A percentile compares a stretch with the other conserved stretches of the same genome.
Conservation (phyloP, 208 protist genomes). For the Tritrichomonas foetus region DNA sequence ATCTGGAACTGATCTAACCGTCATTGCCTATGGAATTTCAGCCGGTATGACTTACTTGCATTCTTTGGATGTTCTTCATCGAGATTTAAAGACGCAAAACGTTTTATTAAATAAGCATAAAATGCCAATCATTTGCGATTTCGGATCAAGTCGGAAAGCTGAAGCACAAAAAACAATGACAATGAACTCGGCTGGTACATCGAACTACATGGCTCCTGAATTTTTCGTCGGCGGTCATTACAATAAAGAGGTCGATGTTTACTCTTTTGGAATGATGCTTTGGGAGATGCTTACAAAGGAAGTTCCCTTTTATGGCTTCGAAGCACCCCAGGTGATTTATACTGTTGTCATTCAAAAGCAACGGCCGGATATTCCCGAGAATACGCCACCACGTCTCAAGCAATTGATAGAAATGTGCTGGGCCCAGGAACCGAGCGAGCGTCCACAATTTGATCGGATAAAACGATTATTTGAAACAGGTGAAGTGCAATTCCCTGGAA, state of each 20-base stretch:
- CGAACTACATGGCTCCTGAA: conserved; percentile 30
- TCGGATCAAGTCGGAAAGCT: neutral
- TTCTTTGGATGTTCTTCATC: neutral
- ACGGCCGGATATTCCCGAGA: neutral
- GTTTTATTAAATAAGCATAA: neutral
- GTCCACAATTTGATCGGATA: neutral
- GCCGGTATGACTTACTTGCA: neutral
- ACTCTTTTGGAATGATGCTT: neutral
- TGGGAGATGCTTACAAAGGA: neutral
- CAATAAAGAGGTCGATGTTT: conserved; percentile 1
- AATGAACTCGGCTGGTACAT: neutral
- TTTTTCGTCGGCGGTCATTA: neutral
- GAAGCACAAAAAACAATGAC: neutral
- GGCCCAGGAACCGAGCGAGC: neutral
- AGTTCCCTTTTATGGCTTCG: neutral
- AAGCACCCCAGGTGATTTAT: neutral
- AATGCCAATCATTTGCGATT: neutral
- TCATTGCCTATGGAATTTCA: neutral
- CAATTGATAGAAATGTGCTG: neutral
- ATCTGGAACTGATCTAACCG: neutral
- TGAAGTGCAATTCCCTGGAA: neutral
- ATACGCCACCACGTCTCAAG: neutral
- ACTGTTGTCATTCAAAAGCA: neutral
- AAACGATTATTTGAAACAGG: neutral
- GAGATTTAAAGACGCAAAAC: neutral